A percentile compares a stretch with the other conserved stretches of the same genome.
phyloP scores from a whole-genome alignment of 495 filamentous ascomycete genomes.

The Echria macrotheca region DNA sequence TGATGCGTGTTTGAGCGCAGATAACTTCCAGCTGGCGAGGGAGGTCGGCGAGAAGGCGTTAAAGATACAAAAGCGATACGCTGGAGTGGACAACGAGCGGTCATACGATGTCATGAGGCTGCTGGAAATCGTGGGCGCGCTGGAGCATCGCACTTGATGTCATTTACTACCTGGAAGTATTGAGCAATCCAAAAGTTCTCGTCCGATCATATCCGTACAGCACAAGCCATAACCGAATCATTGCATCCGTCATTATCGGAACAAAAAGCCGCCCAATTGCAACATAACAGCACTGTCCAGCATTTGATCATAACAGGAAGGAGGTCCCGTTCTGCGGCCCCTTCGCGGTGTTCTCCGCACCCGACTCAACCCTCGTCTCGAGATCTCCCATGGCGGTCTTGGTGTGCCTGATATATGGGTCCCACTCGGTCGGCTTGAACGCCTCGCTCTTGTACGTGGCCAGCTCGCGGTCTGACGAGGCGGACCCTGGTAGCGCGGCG shows the following conservation, averaged over 20 bases:
- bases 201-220: too few species aligned
- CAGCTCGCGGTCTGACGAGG: not conserved
- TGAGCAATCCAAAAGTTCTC: too few species aligned
- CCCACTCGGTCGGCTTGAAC: not conserved
- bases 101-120: not conserved
- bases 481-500: not conserved
- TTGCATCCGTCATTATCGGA: too few species aligned
- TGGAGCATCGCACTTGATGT: too few species aligned
- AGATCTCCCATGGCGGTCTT: slow-evolving; percentile 4
- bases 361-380: not conserved
- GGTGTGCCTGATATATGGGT: slow-evolving; percentile 3
- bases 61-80: slow-evolving; percentile 17
- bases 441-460: not conserved
- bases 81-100: slow-evolving; percentile 19
- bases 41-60: slow-evolving; percentile 17
- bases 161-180: too few species aligned
- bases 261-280: too few species aligned
- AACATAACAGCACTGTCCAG: too few species aligned
- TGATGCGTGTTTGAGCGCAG: slow-evolving; percentile 15
- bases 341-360: not conserved
- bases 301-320: too few species aligned
- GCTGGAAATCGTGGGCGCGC: not conserved
- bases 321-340: too few species aligned
- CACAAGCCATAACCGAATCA: too few species aligned
- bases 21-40: slow-evolving; percentile 13